Percentiles rank a stretch among this genome's conserved stretches.
Evolutionary conservation across 257 asterid species (phyloP).

Genomic region (Solanum paucissectum): DNA sequence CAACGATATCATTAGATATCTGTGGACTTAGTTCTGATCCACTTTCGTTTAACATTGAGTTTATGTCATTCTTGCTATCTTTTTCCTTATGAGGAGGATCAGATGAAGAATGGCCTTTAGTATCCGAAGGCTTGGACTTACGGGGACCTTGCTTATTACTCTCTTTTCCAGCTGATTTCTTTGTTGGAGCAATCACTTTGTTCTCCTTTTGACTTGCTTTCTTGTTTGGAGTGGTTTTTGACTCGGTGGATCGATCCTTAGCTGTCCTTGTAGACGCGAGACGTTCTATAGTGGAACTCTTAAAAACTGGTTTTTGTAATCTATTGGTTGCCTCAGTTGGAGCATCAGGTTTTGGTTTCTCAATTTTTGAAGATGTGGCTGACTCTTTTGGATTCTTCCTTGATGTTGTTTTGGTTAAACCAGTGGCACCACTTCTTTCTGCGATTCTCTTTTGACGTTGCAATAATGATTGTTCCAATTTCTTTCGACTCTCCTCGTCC

Average conservation of each 20-base stretch:
- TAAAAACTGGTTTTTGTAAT: constrained; percentile 27
- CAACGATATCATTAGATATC: constrained; percentile 1
- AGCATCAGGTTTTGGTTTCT: constrained; percentile 21
- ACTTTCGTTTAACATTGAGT: not conserved
- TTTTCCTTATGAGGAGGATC: constrained; percentile 9
- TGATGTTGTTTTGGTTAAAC: constrained; percentile 12
- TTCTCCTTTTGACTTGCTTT: constrained; percentile 25
- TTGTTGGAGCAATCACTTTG: not conserved
- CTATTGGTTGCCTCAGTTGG: constrained; percentile 25
- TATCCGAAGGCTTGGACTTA: constrained; percentile 8
- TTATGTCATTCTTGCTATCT: not conserved
- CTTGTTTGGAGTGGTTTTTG: constrained; percentile 23
- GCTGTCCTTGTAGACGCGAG: constrained; percentile 55
- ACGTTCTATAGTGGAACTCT: constrained; percentile 56
- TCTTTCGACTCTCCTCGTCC: constrained; percentile 73
- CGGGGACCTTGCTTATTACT: constrained; percentile 15
- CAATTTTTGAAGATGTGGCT: constrained; percentile 16
- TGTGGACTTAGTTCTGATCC: not conserved
- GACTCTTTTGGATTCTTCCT: constrained; percentile 27
- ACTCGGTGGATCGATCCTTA: constrained; percentile 21
- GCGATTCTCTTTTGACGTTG: constrained; percentile 81
- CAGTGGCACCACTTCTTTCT: constrained; percentile 54
- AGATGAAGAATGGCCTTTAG: constrained; percentile 9
- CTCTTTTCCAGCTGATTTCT: constrained; percentile 13
- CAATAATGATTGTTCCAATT: constrained; percentile 39